Conservation (phyloP, 148 eudicot genomes). For the Dysphania ambrosioides region DNA sequence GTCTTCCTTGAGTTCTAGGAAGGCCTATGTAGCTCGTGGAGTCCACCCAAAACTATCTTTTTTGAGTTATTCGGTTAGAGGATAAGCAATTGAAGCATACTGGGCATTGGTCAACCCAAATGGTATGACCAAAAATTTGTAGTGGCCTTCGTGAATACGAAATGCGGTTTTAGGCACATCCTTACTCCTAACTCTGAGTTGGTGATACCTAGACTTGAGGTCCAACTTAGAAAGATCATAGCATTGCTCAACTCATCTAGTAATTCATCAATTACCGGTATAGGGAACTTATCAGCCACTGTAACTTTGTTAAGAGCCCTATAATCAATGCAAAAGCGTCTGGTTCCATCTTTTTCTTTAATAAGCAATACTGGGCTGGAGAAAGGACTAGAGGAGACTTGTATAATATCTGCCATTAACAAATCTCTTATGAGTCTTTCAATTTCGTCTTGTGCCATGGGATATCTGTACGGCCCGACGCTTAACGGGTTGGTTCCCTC, state of each 20-base stretch:
- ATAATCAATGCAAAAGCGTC: background rate
- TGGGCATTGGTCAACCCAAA: background rate
- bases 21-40: no score
- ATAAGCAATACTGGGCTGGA: background rate
- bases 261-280: background rate
- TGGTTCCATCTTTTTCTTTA: background rate
- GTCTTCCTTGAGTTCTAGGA: no score
- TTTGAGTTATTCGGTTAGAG: no score
- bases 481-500: background rate
- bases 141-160: no score
- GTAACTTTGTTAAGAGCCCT: background rate
- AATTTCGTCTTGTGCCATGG: background rate
- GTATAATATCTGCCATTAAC: background rate
- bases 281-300: background rate
- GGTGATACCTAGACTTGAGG: background rate
- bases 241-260: background rate
- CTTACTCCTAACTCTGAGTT: background rate
- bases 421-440: background rate
- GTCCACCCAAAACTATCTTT: no score
- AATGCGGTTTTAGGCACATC: background rate
- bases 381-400: background rate
- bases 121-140: background rate
- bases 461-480: background rate
- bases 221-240: background rate
- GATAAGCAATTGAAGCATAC: no score